These are phyloP conservation scores for Aspergillus bridgeri DNA, from an alignment of 495 filamentous ascomycete genomes.

Conservation along the genomic window DNA sequence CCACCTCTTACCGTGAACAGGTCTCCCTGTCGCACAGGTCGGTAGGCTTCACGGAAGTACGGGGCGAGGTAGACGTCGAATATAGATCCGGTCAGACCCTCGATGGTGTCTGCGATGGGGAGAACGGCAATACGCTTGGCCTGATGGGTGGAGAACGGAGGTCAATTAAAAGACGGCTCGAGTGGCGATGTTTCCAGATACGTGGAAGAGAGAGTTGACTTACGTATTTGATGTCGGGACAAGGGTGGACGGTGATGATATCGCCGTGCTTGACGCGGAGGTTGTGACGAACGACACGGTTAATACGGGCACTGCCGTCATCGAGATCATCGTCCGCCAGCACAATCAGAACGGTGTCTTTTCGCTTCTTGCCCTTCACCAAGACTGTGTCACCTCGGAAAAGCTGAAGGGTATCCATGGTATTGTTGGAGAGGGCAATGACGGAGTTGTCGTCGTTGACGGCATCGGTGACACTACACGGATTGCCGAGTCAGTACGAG, in stretches of 20 bases:
- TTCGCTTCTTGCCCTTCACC: slow-evolving; percentile 99
- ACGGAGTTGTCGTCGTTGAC: slow-evolving; percentile 99
- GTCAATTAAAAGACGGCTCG: slow-evolving; percentile 11
- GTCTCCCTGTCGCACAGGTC: slow-evolving; percentile 93
- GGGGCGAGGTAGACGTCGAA: slow-evolving; percentile 99
- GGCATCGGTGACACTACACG: slow-evolving; percentile 86
- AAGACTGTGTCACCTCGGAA: slow-evolving; percentile 98
- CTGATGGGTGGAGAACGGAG: slow-evolving; percentile 41
- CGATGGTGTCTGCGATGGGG: slow-evolving; percentile 95
- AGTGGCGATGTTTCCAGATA: neutral
- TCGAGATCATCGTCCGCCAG: slow-evolving; percentile 96
- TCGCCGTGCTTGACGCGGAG: slow-evolving; percentile 97
- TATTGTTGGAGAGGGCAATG: slow-evolving; percentile 96
- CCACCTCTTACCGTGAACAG: slow-evolving; percentile 95
- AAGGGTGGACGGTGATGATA: slow-evolving; percentile 94
- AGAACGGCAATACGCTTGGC: slow-evolving; percentile 99
- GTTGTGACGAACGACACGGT: slow-evolving; percentile 97
- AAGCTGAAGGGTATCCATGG: slow-evolving; percentile 96
- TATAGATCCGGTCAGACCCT: slow-evolving; percentile 92
- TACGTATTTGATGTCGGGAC: slow-evolving; percentile 99
- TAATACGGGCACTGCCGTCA: slow-evolving; percentile 93
- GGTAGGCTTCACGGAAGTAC: slow-evolving; percentile 98
- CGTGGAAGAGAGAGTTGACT: slow-evolving; percentile 27
- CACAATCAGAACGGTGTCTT: slow-evolving; percentile 97
- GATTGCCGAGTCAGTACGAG: slow-evolving; percentile 31